Evolutionary conservation across 2,329 filamentous ascomycete genomes (phyloP).

Genomic region (Ascochyta lentis): DNA sequence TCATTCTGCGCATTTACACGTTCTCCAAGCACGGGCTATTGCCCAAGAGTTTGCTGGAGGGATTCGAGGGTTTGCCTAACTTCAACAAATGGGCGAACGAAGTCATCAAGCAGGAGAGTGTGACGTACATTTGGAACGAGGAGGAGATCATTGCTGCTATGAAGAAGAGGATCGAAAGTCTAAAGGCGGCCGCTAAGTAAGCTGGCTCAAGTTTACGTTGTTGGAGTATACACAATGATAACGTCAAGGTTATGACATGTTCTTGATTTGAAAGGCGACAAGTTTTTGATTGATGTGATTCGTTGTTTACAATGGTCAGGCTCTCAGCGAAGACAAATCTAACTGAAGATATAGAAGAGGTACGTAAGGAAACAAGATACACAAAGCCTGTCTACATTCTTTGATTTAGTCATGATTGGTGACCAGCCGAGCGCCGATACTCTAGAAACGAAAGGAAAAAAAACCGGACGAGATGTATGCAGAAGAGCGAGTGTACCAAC

Average conservation of each 20-base stretch:
- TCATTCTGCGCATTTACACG: slow-evolving; percentile 66
- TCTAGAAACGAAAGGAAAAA: not conserved
- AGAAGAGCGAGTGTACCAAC: slow-evolving; percentile 20
- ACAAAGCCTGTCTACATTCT: not conserved
- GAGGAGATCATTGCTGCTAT: slow-evolving; percentile 27
- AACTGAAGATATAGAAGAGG: not conserved
- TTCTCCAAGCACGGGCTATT: slow-evolving; percentile 63
- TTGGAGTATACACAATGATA: not conserved
- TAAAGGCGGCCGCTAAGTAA: slow-evolving; percentile 34
- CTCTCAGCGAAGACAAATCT: slow-evolving; percentile 1
- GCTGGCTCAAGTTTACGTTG: not conserved
- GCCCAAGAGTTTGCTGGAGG: slow-evolving; percentile 56
- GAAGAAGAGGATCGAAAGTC: slow-evolving; percentile 30
- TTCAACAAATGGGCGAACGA: slow-evolving; percentile 72
- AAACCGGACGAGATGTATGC: not conserved
- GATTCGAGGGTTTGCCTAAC: slow-evolving; percentile 65
- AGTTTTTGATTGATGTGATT: not conserved
- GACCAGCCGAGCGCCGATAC: too few species aligned
- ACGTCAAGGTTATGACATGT: not conserved
- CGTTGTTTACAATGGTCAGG: not conserved
- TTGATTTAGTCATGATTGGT: not conserved
- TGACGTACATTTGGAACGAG: slow-evolving; percentile 56
- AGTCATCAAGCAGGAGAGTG: slow-evolving; percentile 68
- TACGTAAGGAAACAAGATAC: not conserved
- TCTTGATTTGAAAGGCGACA: too few species aligned